Conservation (phyloP, 164 flowering plant species). For the Piper betle region DNA sequence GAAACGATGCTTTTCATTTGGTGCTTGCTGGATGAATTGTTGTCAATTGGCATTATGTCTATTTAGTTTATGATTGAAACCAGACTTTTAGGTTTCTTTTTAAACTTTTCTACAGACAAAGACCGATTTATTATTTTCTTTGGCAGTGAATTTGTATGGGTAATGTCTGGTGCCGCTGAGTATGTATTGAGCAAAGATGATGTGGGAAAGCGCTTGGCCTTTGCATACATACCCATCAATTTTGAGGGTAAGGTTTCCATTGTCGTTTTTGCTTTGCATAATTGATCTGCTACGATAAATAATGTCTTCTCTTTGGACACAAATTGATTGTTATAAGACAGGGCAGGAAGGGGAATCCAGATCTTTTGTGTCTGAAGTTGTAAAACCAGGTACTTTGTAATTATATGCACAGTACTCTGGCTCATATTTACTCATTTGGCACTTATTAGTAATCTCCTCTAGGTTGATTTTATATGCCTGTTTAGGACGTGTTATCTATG, state of each 20-base stretch:
- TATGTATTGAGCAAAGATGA: conserved; percentile 74
- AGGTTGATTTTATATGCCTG: too few species aligned
- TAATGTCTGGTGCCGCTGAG: conserved; percentile 62
- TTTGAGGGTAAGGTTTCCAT: conserved; percentile 57
- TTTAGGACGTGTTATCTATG: too few species aligned
- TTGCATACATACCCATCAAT: conserved; percentile 72
- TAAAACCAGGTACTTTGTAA: conserved; percentile 47
- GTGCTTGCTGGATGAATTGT: too few species aligned
- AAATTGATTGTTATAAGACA: conserved; percentile 16
- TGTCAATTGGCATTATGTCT: too few species aligned
- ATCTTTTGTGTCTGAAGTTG: conserved; percentile 37
- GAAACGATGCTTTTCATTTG: too few species aligned
- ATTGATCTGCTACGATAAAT: neutral
- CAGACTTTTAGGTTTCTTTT: too few species aligned
- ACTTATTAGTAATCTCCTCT: too few species aligned
- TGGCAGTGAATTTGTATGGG: conserved; percentile 46
- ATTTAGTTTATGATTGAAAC: neutral
- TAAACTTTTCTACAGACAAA: neutral
- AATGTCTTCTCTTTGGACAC: neutral
- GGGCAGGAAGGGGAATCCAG: conserved; percentile 85
- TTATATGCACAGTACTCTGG: too few species aligned
- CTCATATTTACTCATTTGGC: too few species aligned
- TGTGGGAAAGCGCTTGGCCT: conserved; percentile 58
- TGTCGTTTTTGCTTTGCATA: neutral
- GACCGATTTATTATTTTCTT: neutral